phyloP scores from a whole-genome alignment of 495 filamentous ascomycete species.

The Penicillium argentinense region DNA sequence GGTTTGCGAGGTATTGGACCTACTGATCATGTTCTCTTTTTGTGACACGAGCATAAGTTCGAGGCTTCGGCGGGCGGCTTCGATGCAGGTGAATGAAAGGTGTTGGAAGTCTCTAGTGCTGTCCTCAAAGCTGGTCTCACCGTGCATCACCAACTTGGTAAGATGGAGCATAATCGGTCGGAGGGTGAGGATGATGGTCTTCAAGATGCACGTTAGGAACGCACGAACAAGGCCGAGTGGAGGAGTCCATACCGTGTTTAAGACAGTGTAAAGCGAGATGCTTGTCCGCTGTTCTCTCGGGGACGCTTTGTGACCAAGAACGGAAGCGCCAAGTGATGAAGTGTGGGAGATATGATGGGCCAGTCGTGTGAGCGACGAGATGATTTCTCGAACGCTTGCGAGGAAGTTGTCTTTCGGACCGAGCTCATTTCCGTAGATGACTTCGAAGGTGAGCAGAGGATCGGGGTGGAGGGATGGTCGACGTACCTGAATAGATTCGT shows the following conservation, averaged over 20 bases:
- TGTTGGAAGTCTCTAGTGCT: slow-evolving; percentile 1
- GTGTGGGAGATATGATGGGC: neutral
- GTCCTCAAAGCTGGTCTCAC: slow-evolving; percentile 1
- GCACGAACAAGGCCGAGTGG: too few species aligned
- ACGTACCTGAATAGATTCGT: slow-evolving; percentile 4
- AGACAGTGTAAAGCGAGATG: slow-evolving; percentile 5
- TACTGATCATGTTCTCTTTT: slow-evolving; percentile 8
- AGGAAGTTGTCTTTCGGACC: slow-evolving; percentile 2
- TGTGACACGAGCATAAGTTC: slow-evolving; percentile 3
- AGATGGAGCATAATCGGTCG: slow-evolving; percentile 4
- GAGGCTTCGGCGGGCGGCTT: slow-evolving; percentile 4
- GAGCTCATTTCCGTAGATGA: slow-evolving; percentile 4
- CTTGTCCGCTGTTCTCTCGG: slow-evolving; percentile 1
- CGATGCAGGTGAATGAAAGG: slow-evolving; percentile 5
- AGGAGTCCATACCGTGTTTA: slow-evolving; percentile 11
- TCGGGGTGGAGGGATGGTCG: neutral
- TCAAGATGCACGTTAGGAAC: neutral
- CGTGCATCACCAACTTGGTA: slow-evolving; percentile 3
- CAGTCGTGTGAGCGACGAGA: slow-evolving; percentile 3
- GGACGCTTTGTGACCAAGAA: neutral
- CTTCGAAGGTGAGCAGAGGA: neutral
- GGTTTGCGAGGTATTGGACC: neutral
- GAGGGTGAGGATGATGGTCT: slow-evolving; percentile 8
- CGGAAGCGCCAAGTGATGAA: neutral
- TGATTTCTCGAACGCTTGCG: slow-evolving; percentile 2